Base-by-base conservation (phyloP, 202 grass and related monocot genomes). In the Panicum hallii region DNA sequence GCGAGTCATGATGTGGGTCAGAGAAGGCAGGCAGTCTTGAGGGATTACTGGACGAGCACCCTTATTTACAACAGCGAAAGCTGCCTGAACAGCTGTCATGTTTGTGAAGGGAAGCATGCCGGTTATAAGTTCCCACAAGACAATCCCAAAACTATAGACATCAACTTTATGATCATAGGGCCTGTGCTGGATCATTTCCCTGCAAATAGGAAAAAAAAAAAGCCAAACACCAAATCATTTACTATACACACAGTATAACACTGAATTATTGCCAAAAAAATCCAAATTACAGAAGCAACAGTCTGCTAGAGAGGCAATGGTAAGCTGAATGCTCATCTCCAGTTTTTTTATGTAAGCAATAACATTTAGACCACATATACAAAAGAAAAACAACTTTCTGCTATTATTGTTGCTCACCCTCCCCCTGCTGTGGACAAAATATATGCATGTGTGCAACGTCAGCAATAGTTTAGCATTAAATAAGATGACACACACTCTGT, bases 21-120 rank as follows among this genome's bases (percentile, higher is more conserved):
- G 88, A 45, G 86, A 88, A 32, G 93, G 96, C 22, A 95, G 89
- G 83, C 96, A 96, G 71, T 95, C 91, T 11, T 87, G 81, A 1
- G 96, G 96, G 46, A 99, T 89, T 23, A 91, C 61, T 0, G 93
- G 96, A 40, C 91, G 93, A 63, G 87, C 90, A 26, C 90, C 91
- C 79, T 90, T 94, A 79, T 99, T 99, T 54, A 99, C 97, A 42
- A 99, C 93, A 64, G 93, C 93, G 8, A 95, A 95, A 78, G 93
- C 93, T 10, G 93, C 93, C 77, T 95, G 93, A 68, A 95, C 90
- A 5, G 93, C 93, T 23, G 93, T 90, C 93, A 95, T 95, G 72
- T 95, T 92, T 40, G 83, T 85, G 73, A 95, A 95, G 6, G 93
- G 93, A 71, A 95, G 93, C 85, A 92, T 92, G 70, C 91, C 94